phyloP scores from a whole-genome alignment of 1,139 yeast genomes.

The Lodderomyces beijingensis region DNA sequence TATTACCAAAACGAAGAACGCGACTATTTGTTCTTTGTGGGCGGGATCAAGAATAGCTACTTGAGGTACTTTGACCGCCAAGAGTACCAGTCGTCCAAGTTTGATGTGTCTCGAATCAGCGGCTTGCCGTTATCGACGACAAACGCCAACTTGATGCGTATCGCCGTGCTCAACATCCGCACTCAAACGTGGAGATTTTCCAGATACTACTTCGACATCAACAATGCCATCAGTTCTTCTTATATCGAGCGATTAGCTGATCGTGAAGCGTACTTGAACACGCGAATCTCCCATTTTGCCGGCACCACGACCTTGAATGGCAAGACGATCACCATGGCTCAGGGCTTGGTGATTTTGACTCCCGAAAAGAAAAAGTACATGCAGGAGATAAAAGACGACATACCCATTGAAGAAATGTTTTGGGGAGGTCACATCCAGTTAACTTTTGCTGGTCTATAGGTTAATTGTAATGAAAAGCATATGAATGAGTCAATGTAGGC shows the following conservation, averaged over 20 bases:
- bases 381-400: conserved; percentile 16
- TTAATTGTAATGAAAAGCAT: neutral
- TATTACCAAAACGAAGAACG: conserved; percentile 33
- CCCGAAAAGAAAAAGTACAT: conserved; percentile 30
- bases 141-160: conserved; percentile 28
- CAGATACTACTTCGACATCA: conserved; percentile 31
- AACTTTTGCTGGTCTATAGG: conserved; percentile 33
- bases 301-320: conserved; percentile 34
- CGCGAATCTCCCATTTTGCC: conserved; percentile 29
- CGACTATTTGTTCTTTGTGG: conserved; percentile 37
- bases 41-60: conserved; percentile 38
- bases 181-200: conserved; percentile 44
- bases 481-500: neutral
- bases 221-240: conserved; percentile 20
- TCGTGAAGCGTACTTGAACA: conserved; percentile 23
- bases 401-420: conserved; percentile 22
- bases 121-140: conserved; percentile 27
- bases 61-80: conserved; percentile 28
- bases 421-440: conserved; percentile 38
- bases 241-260: conserved; percentile 21
- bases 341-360: conserved; percentile 31
- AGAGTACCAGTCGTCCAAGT: conserved; percentile 30
- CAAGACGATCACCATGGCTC: conserved; percentile 34
- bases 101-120: conserved; percentile 34
- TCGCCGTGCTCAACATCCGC: conserved; percentile 35